A percentile compares a stretch with the other conserved stretches of the same genome.
Conservation (phyloP, 495 filamentous ascomycete genomes). For the Ramalina intermedia region DNA sequence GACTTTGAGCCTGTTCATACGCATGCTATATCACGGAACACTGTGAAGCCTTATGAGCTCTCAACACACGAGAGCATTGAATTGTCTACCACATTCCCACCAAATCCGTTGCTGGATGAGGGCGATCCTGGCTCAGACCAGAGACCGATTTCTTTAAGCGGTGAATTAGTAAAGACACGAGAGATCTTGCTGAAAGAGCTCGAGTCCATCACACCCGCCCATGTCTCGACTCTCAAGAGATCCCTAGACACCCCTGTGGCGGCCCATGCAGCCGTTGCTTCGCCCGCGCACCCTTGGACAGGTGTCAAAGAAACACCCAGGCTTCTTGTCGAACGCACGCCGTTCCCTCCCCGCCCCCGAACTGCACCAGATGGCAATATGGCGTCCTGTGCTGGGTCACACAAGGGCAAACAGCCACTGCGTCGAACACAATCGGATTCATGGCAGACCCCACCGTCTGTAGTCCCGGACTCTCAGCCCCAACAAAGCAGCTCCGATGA, state of each 20-base stretch:
- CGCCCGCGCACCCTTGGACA: constrained; percentile 1
- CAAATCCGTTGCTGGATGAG: background rate
- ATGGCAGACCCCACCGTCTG: constrained; percentile 29
- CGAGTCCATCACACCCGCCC: background rate
- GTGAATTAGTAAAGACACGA: background rate
- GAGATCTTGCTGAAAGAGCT: background rate
- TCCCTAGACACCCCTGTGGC: background rate
- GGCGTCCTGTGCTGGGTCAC: background rate
- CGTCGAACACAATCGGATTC: constrained; percentile 23
- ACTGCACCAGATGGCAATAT: constrained; percentile 4
- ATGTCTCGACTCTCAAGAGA: background rate
- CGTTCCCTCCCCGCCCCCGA: constrained; percentile 3
- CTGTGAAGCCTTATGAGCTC: background rate
- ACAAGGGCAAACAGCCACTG: background rate
- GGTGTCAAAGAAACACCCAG: constrained; percentile 6
- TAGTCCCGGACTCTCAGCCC: constrained; percentile 26
- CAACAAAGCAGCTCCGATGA: background rate
- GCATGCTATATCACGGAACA: constrained; percentile 7
- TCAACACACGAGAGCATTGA: background rate
- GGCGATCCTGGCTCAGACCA: background rate
- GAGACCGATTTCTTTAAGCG: background rate
- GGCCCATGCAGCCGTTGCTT: background rate
- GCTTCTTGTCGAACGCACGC: constrained; percentile 12
- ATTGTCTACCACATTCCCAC: background rate
- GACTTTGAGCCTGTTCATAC: constrained; percentile 34